These are phyloP conservation scores for Coemansia sp. DNA, from an alignment of 192 early-diverging fungal species.

Conservation along the genomic window DNA sequence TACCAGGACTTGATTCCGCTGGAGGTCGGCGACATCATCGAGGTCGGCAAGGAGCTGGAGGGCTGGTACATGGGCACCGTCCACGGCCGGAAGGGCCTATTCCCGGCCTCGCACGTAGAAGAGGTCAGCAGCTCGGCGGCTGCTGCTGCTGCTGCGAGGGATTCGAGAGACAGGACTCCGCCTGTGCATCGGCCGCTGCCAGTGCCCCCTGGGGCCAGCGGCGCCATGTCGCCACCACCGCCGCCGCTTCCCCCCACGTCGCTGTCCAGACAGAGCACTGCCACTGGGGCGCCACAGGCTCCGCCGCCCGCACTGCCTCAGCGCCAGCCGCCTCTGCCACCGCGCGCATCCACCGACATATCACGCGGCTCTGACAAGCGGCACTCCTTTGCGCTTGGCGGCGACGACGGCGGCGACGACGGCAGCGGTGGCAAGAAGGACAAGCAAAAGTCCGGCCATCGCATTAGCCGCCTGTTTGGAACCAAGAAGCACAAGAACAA, in stretches of 20 bases:
- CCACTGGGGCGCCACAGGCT: conserved; percentile 22
- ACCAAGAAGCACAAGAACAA: conserved; percentile 45
- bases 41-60: conserved; percentile 61
- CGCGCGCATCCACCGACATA: conserved; percentile 13
- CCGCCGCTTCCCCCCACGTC: neutral
- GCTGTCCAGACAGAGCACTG: conserved; percentile 14
- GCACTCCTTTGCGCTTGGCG: conserved; percentile 10
- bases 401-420: conserved; percentile 22
- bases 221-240: conserved; percentile 16
- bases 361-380: neutral
- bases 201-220: conserved; percentile 16
- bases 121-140: neutral
- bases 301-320: conserved; percentile 34
- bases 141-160: too few relatives aligned
- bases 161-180: neutral
- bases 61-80: conserved; percentile 71
- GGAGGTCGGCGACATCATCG: conserved; percentile 60
- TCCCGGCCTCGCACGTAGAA: conserved; percentile 19
- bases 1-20: conserved; percentile 57
- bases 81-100: conserved; percentile 66
- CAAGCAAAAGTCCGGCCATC: conserved; percentile 41
- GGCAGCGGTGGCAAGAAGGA: conserved; percentile 36
- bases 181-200: conserved; percentile 39
- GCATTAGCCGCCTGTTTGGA: conserved; percentile 53
- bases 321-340: conserved; percentile 11